Percentiles rank a stretch among this genome's conserved stretches.
phyloP scores from a whole-genome alignment of 768 basidiomycete species.

The Leucocoprinus leucothites region DNA sequence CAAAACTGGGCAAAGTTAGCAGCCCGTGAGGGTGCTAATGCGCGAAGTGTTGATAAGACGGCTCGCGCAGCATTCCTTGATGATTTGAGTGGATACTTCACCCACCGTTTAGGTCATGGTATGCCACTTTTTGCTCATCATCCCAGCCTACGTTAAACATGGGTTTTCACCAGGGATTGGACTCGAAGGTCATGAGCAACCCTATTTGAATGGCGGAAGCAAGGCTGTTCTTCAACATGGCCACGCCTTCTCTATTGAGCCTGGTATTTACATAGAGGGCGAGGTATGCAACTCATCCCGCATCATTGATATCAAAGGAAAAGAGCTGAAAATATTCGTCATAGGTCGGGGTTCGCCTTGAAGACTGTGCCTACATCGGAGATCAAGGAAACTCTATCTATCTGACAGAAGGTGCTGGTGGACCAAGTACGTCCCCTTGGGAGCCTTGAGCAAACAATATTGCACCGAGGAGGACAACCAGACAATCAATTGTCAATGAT shows the following conservation, averaged over 20 bases:
- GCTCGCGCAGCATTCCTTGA: constrained; percentile 51
- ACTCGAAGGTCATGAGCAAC: constrained; percentile 77
- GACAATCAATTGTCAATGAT: not conserved
- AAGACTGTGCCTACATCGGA: constrained; percentile 78
- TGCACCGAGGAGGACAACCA: not conserved
- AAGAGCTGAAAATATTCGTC: not conserved
- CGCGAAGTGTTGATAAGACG: constrained; percentile 56
- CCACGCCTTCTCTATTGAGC: constrained; percentile 82
- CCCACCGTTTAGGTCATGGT: constrained; percentile 83
- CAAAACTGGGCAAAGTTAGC: constrained; percentile 52
- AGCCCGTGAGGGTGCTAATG: constrained; percentile 45
- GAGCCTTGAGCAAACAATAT: constrained; percentile 24
- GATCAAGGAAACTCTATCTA: constrained; percentile 49
- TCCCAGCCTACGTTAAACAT: not conserved
- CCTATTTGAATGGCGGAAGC: constrained; percentile 75
- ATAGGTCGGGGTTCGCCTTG: constrained; percentile 75
- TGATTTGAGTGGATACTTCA: constrained; percentile 61
- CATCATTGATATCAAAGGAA: not conserved
- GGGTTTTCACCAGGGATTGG: constrained; percentile 61
- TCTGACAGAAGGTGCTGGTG: constrained; percentile 66
- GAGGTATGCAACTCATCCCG: constrained; percentile 30
- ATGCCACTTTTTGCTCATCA: constrained; percentile 11
- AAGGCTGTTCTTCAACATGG: constrained; percentile 54
- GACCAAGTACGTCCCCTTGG: constrained; percentile 46
- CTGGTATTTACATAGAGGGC: constrained; percentile 71